These are phyloP conservation scores for Pythium aristosporum DNA, from an alignment of 352 stramenopile genomes.

Conservation along the genomic window DNA sequence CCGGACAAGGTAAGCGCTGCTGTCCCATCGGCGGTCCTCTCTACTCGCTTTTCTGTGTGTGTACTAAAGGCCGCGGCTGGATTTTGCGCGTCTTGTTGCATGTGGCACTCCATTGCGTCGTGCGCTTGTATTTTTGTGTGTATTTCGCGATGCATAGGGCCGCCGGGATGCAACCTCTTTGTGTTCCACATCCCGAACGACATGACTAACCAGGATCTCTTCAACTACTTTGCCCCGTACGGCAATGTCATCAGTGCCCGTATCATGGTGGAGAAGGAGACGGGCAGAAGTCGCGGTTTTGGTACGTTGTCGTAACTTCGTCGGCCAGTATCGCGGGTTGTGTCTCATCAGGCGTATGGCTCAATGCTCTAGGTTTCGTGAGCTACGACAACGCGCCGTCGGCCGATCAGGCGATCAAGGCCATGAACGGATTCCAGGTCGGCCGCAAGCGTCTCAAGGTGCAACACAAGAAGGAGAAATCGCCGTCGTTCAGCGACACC, in stretches of 20 bases:
- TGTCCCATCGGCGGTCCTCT: conserved; percentile 11
- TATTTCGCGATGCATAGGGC: conserved; percentile 64
- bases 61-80: conserved; percentile 28
- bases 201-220: conserved; percentile 97
- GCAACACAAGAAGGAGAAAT: conserved; percentile 94
- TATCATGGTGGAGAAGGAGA: conserved; percentile 97
- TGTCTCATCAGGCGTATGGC: not conserved
- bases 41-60: conserved; percentile 13
- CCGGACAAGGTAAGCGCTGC: conserved; percentile 68
- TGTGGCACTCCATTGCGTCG: conserved; percentile 16
- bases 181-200: conserved; percentile 98
- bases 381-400: conserved; percentile 93
- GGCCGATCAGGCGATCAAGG: conserved; percentile 92
- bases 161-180: conserved; percentile 96
- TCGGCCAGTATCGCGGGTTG: not conserved
- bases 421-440: conserved; percentile 96
- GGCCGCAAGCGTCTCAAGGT: conserved; percentile 96
- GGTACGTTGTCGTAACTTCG: conserved; percentile 45
- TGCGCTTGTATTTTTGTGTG: conserved; percentile 37
- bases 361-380: conserved; percentile 87
- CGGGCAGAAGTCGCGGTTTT: conserved; percentile 92
- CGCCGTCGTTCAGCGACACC: conserved; percentile 66
- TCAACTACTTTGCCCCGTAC: conserved; percentile 95
- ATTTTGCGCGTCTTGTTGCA: conserved; percentile 28
- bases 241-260: conserved; percentile 95